Evolutionary conservation across 2,329 filamentous ascomycete species (phyloP), one percentile per base, ranked within the genome.

Genomic region (Diaporthe velutina): DNA sequence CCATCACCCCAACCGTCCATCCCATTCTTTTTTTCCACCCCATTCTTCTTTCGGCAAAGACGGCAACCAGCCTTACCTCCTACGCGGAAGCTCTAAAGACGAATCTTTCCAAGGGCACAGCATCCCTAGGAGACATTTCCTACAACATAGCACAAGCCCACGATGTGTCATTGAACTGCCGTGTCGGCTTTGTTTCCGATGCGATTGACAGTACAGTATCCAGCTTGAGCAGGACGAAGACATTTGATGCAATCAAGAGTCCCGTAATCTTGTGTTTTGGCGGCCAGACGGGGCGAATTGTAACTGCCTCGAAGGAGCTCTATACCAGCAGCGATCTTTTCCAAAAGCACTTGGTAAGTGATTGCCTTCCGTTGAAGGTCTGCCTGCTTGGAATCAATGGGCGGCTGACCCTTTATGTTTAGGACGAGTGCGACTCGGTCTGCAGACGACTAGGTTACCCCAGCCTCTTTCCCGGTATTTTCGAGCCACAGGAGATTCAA

Each of bases 201-300:
- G 52, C n/a, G 10, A 38, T 54, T 7, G 60, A 67, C 30, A 57
- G 60, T 61, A 28, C 35, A 22, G 12, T 67, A 67, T 67, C 61
- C 30, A 52, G 42, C 45, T 30, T 67, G 19, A 52, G 61, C 61
- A 67, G 61, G 45, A 61, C 28, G 9, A 55, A 64, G 57, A n/a
- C 60, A n/a, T 66, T 50, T 66, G 60, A 22, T 33, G 19, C 60
- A 48, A 35, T 3, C 3, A 66, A 66, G 40, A 73, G 33, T 22
- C 73, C 78, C 15, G 75, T 85, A 1, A 77, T 86, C 2, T 72
- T 86, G 1, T 79, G 78, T 28, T 85, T 86, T 58, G 83, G 83
- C 4, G 85, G 85, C 3, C 85, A 87, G 70, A 80, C 78, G 2
- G 78, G 79, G 4, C 77, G 64, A 7, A 78, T 77, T 28, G 74